Evolutionary conservation across 768 basidiomycete species (phyloP).

Genomic region (Termitomyces sp.): DNA sequence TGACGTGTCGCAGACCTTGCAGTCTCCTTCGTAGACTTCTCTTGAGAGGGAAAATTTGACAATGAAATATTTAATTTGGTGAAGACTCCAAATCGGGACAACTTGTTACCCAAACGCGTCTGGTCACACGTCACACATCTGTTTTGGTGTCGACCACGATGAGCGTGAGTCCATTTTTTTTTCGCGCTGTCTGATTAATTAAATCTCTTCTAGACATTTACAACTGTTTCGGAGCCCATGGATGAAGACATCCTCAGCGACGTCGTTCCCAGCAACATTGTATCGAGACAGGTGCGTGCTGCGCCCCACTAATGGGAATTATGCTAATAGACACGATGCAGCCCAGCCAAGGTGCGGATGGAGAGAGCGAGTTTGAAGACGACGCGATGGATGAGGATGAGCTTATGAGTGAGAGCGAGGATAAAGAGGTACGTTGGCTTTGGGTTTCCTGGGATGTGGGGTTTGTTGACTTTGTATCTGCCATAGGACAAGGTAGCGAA

Average conservation of each 20-base stretch:
- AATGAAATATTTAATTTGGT: too few relatives aligned
- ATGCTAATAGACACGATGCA: conserved; percentile 10
- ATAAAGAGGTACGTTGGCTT: conserved; percentile 24
- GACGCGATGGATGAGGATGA: conserved; percentile 58
- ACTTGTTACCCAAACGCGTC: conserved; percentile 9
- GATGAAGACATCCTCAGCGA: conserved; percentile 87
- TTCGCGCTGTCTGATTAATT: background rate
- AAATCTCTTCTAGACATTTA: conserved; percentile 26
- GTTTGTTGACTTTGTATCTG: background rate
- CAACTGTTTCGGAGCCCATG: conserved; percentile 27
- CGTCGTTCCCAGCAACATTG: conserved; percentile 85
- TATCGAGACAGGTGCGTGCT: conserved; percentile 70
- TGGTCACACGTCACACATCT: conserved; percentile 13
- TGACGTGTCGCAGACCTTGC: too few relatives aligned
- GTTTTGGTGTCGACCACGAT: conserved; percentile 12
- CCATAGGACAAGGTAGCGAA: conserved; percentile 3
- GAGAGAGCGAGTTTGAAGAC: conserved; percentile 69
- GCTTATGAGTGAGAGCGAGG: conserved; percentile 48
- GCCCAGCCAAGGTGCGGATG: conserved; percentile 66
- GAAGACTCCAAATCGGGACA: background rate
- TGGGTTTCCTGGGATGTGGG: conserved; percentile 7
- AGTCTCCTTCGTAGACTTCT: too few relatives aligned
- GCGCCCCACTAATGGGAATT: background rate
- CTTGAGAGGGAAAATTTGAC: too few relatives aligned
- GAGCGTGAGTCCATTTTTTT: conserved; percentile 15